phyloP scores from a whole-genome alignment of 805 yeast species.

The Yarrowia osloensis region DNA sequence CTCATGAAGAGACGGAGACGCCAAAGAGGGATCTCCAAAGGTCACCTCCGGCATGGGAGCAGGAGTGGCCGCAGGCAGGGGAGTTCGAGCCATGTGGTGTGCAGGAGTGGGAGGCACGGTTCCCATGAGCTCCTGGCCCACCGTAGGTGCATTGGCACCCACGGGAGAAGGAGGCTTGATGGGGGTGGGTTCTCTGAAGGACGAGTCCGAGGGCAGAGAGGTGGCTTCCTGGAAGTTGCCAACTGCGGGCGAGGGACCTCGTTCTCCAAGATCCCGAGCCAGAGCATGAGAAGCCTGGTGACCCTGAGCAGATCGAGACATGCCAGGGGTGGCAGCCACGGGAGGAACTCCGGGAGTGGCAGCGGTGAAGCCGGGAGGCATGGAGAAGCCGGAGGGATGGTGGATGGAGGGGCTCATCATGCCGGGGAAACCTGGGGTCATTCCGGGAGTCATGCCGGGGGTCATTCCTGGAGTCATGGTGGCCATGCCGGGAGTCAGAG shows the following conservation, averaged over 20 bases:
- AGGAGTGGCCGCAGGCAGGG: slow-evolving; percentile 23
- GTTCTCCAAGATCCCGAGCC: slow-evolving; percentile 23
- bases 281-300: neutral
- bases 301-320: slow-evolving; percentile 9
- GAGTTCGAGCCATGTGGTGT: neutral
- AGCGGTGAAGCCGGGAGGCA: slow-evolving; percentile 5
- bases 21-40: slow-evolving; percentile 26
- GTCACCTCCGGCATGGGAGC: slow-evolving; percentile 24
- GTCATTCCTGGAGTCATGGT: slow-evolving; percentile 3
- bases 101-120: slow-evolving; percentile 17
- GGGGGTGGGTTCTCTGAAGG: slow-evolving; percentile 21
- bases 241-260: slow-evolving; percentile 3
- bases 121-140: slow-evolving; percentile 22
- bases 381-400: slow-evolving; percentile 1
- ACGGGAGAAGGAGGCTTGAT: slow-evolving; percentile 26
- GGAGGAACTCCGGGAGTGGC: neutral
- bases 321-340: neutral
- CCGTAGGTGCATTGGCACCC: neutral
- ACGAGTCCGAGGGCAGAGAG: slow-evolving; percentile 8
- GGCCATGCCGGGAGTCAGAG: neutral
- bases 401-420: slow-evolving; percentile 2
- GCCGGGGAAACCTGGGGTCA: neutral
- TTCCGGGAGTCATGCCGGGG: neutral
- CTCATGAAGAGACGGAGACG: slow-evolving; percentile 20
- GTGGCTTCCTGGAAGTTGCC: slow-evolving; percentile 10